phyloP scores from a whole-genome alignment of 148 eudicot species.

The Dysphania ambrosioides region DNA sequence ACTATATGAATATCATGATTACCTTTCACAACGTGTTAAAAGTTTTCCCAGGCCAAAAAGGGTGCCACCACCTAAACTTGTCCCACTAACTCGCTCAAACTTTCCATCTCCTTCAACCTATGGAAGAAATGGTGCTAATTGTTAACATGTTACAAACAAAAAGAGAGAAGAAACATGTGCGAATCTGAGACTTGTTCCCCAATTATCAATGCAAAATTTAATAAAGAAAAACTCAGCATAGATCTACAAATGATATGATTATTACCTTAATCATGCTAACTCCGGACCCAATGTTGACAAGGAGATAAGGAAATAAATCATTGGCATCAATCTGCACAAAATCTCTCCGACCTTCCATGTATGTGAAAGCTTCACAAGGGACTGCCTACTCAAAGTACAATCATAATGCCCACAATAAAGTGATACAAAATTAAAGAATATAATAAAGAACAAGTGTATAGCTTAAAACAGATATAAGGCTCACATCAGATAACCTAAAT shows the following conservation, averaged over 20 bases:
- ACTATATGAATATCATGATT: conserved; percentile 5
- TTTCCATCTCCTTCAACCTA: conserved; percentile 89
- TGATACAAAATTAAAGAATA: conserved; percentile 1
- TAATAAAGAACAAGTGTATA: conserved; percentile 9
- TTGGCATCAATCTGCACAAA: conserved; percentile 75
- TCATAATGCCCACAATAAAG: neutral
- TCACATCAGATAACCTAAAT: neutral
- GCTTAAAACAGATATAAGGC: conserved; percentile 8
- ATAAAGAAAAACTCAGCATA: neutral
- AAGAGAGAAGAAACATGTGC: neutral
- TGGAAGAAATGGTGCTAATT: conserved; percentile 6
- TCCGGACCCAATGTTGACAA: conserved; percentile 91
- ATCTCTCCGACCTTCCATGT: conserved; percentile 62
- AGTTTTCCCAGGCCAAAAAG: conserved; percentile 87
- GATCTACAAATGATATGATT: neutral
- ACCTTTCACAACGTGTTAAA: conserved; percentile 86
- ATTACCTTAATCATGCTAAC: conserved; percentile 94
- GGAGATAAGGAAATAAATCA: conserved; percentile 86
- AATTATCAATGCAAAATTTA: neutral
- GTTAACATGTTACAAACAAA: neutral
- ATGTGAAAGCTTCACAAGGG: conserved; percentile 72
- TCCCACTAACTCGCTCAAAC: conserved; percentile 87
- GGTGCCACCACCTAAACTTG: conserved; percentile 93
- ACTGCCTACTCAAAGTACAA: conserved; percentile 54
- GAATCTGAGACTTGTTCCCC: neutral